phyloP scores from a whole-genome alignment of 306 rosid species.

The Calophaca sinica region DNA sequence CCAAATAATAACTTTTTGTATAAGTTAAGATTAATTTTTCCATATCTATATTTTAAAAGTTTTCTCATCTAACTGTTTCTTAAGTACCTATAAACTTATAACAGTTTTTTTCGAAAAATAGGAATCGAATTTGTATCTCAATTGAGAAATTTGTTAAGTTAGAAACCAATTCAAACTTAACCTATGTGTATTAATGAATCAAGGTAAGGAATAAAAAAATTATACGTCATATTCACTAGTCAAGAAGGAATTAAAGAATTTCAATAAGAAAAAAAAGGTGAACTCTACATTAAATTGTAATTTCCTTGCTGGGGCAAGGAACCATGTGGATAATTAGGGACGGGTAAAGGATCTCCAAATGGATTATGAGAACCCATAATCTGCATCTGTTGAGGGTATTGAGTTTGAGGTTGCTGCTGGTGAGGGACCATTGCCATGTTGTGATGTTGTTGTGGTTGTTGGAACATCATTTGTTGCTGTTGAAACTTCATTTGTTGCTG shows the following conservation, averaged over 20 bases:
- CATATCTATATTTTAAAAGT: no score
- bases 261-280: background rate
- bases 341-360: constrained; percentile 79
- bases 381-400: constrained; percentile 65
- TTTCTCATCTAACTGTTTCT: no score
- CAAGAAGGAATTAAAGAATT: constrained; percentile 46
- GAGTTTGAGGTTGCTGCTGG: constrained; percentile 52
- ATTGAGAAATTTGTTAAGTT: no score
- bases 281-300: constrained; percentile 68
- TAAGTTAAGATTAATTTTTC: no score
- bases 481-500: constrained; percentile 63
- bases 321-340: constrained; percentile 53
- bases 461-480: constrained; percentile 64
- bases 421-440: constrained; percentile 70
- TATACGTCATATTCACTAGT: constrained; percentile 31
- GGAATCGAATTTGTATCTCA: background rate
- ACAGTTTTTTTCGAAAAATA: no score
- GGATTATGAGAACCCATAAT: constrained; percentile 63
- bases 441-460: constrained; percentile 52
- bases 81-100: no score
- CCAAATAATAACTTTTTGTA: no score
- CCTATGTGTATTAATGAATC: background rate
- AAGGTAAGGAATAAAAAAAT: background rate
- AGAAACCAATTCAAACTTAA: background rate
- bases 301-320: constrained; percentile 65